Conservation (phyloP, 306 rosid genomes). For the Cicer arietinum region DNA sequence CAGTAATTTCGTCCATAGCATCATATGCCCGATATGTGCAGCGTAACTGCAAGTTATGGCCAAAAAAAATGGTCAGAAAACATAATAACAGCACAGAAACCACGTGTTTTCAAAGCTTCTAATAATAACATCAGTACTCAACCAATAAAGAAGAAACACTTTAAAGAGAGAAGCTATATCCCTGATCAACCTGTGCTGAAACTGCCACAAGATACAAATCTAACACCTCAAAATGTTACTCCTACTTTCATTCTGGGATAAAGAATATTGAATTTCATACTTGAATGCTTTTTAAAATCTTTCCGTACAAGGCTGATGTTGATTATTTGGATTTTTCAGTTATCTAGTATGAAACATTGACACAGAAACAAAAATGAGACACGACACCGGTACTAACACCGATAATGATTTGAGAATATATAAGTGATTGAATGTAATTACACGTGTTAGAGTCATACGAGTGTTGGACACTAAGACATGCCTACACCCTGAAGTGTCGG, state of each 20-base stretch:
- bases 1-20: constrained; percentile 91
- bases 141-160: constrained; percentile 24
- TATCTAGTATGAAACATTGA: not conserved
- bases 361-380: too few species aligned
- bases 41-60: constrained; percentile 73
- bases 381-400: too few species aligned
- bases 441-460: too few species aligned
- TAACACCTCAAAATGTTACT: not conserved
- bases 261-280: constrained; percentile 19
- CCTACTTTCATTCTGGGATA: constrained; percentile 6
- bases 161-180: constrained; percentile 1
- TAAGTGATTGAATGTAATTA: too few species aligned
- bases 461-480: too few species aligned
- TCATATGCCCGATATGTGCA: constrained; percentile 97
- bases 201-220: not conserved
- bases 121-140: constrained; percentile 17
- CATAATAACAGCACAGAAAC: constrained; percentile 32
- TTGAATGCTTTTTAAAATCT: not conserved
- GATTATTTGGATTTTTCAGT: not conserved
- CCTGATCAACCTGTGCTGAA: not conserved
- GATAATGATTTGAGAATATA: too few species aligned
- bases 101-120: not conserved
- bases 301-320: not conserved
- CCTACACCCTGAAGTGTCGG: too few species aligned
- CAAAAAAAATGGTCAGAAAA: constrained; percentile 38